These are phyloP conservation scores for Dorcoceras hygrometricum DNA, from an alignment of 257 asterid genomes.

Conservation along the genomic window DNA sequence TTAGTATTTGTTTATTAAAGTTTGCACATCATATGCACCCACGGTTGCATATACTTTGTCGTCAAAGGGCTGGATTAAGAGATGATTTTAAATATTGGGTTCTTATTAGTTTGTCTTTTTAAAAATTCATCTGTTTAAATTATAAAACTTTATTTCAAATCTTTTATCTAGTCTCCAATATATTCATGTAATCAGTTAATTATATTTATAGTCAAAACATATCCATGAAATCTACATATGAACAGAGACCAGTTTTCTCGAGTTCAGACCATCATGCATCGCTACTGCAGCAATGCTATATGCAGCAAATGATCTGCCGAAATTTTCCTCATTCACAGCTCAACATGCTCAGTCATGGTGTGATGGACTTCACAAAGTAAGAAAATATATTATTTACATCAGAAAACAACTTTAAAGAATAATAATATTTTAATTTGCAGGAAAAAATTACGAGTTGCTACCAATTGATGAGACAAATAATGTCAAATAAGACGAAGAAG, in stretches of 20 bases:
- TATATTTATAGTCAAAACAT: too few relatives aligned
- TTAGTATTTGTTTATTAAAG: too few relatives aligned
- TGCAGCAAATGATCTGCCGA: constrained; percentile 80
- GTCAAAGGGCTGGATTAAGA: too few relatives aligned
- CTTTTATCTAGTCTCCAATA: too few relatives aligned
- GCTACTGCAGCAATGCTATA: constrained; percentile 75
- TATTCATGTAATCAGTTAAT: too few relatives aligned
- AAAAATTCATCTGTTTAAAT: too few relatives aligned
- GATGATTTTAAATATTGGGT: too few relatives aligned
- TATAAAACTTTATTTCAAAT: too few relatives aligned
- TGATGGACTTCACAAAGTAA: constrained; percentile 74
- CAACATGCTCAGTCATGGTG: constrained; percentile 91
- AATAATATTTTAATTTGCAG: constrained; percentile 36
- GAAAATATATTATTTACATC: constrained; percentile 16
- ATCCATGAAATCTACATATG: constrained; percentile 16
- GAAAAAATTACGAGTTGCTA: constrained; percentile 63
- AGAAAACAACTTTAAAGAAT: neutral
- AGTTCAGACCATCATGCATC: constrained; percentile 85
- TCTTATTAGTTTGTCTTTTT: too few relatives aligned
- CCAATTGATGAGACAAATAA: constrained; percentile 36
- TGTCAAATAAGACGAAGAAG: constrained; percentile 37
- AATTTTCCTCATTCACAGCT: constrained; percentile 60
- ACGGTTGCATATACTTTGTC: too few relatives aligned
- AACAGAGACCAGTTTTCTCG: constrained; percentile 66
- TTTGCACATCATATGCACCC: neutral